phyloP scores from a whole-genome alignment of 441 rosid genomes.

The Codiaeum variegatum region DNA sequence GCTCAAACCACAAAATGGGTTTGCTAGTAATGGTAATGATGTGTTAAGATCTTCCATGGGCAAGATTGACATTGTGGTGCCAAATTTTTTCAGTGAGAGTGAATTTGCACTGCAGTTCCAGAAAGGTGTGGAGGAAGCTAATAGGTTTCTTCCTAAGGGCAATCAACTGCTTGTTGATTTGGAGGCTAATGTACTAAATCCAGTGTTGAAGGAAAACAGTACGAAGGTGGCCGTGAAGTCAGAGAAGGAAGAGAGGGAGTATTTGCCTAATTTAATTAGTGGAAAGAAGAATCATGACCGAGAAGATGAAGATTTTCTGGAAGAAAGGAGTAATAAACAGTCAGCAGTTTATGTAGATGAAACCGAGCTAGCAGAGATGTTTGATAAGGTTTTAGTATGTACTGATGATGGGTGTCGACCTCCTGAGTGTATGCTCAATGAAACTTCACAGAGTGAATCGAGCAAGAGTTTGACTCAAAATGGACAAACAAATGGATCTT shows the following conservation, averaged over 20 bases:
- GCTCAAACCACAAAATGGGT: too few species aligned
- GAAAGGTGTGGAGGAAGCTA: conserved; percentile 81
- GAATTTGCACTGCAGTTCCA: conserved; percentile 61
- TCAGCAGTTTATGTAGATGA: conserved; percentile 38
- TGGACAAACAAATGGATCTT: conserved; percentile 30
- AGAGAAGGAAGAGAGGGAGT: conserved; percentile 34
- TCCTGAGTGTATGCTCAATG: conserved; percentile 2
- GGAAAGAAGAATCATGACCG: conserved; percentile 42
- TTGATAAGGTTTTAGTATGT: conserved; percentile 43
- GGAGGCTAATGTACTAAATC: conserved; percentile 20
- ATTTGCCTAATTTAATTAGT: conserved; percentile 15
- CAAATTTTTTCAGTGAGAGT: conserved; percentile 46
- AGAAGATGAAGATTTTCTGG: conserved; percentile 34
- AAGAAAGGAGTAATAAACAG: conserved; percentile 49
- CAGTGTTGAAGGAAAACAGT: conserved; percentile 30
- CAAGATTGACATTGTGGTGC: conserved; percentile 29
- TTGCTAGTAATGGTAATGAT: too few species aligned
- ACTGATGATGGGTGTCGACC: not conserved
- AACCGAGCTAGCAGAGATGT: conserved; percentile 43
- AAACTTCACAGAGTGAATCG: conserved; percentile 9
- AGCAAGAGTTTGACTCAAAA: conserved; percentile 24
- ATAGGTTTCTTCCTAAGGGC: conserved; percentile 70
- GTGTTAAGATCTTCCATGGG: too few species aligned
- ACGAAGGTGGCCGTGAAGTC: conserved; percentile 24
- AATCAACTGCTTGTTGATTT: conserved; percentile 42